Base-by-base conservation (phyloP, 352 stramenopile species). In the Phytophthora agathidicida region DNA sequence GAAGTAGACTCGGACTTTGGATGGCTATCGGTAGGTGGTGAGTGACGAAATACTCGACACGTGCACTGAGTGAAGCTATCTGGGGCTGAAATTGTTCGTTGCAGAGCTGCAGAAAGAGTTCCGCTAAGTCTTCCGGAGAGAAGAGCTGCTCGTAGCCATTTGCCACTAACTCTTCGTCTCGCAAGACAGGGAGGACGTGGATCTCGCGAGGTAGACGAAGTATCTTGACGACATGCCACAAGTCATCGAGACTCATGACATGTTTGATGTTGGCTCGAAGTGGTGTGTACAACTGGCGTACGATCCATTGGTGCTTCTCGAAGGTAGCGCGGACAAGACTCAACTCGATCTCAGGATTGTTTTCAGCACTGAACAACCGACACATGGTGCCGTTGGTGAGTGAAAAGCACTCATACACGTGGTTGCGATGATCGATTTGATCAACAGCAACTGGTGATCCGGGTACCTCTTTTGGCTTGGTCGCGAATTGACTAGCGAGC, bases 11-110 rank as follows among this genome's bases (percentile, higher is more conserved):
- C 28, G 69, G 70, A 39, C 86, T 84, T 37, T 88, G 69, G 14
- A 74, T 47, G 2, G 72, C 75, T 13, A 83, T 59, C 1, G 76
- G 70, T 13, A 93, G 46, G 33, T 93, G 77, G 27, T 85, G 57
- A 7, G 32, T 57, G 16, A 75, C 39, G 27, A 93, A 85, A 28
- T 68, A 62, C 31, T 93, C 83, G n/a, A 93, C 79, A 3, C 83
- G 77, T 3, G 75, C 71, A 41, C 78, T 88, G 1, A 93, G 35
- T 1, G 74, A 68, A 8, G 60, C 20, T 38, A 91, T 59, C 2
- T 86, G 66, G 0, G 76, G 74, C n/a, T 73, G 51, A 24, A 93
- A 93, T 66, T 93, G 83, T 19, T 93, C 83, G 43, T 91, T 91
- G 60, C 80, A 89, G 19, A 93, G 70, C 49, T 87, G 77, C 17